phyloP scores from a whole-genome alignment of 192 early-diverging fungal genomes.

The Coemansia reversa region DNA sequence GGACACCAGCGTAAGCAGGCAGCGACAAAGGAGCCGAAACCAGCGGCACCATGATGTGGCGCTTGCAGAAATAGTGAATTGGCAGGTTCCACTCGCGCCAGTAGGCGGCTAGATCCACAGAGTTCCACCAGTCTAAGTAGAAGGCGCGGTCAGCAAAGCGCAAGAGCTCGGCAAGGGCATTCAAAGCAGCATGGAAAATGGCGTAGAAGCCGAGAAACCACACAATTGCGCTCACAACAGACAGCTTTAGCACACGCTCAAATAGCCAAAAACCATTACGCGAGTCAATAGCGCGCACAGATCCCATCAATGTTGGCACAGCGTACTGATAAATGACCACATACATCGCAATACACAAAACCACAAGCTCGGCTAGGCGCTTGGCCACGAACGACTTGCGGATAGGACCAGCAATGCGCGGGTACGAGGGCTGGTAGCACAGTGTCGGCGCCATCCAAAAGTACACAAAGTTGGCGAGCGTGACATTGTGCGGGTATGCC shows the following conservation, averaged over 20 bases:
- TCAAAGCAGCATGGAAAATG: constrained; percentile 78
- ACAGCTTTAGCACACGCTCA: constrained; percentile 87
- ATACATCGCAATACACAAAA: constrained; percentile 72
- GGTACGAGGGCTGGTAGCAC: constrained; percentile 86
- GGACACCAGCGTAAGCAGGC: constrained; percentile 49
- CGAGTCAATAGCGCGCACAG: constrained; percentile 70
- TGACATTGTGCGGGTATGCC: constrained; percentile 74
- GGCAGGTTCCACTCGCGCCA: constrained; percentile 93
- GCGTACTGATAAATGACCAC: constrained; percentile 78
- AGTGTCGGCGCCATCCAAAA: constrained; percentile 82
- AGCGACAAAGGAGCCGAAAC: constrained; percentile 65
- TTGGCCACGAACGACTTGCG: constrained; percentile 74
- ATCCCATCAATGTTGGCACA: constrained; percentile 75
- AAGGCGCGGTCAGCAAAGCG: constrained; percentile 87
- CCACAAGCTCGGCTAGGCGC: constrained; percentile 70
- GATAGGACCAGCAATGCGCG: constrained; percentile 61
- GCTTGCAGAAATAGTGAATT: constrained; percentile 83
- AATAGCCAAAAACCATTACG: constrained; percentile 63
- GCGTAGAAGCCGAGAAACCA: constrained; percentile 93
- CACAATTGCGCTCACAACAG: constrained; percentile 68
- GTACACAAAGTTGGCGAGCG: constrained; percentile 60
- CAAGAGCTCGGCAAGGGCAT: constrained; percentile 76
- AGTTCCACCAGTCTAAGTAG: constrained; percentile 92
- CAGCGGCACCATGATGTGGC: constrained; percentile 83
- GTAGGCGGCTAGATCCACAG: constrained; percentile 71